phyloP scores from a whole-genome alignment of 1,139 yeast species.

The Saccharomyces hybrid region DNA sequence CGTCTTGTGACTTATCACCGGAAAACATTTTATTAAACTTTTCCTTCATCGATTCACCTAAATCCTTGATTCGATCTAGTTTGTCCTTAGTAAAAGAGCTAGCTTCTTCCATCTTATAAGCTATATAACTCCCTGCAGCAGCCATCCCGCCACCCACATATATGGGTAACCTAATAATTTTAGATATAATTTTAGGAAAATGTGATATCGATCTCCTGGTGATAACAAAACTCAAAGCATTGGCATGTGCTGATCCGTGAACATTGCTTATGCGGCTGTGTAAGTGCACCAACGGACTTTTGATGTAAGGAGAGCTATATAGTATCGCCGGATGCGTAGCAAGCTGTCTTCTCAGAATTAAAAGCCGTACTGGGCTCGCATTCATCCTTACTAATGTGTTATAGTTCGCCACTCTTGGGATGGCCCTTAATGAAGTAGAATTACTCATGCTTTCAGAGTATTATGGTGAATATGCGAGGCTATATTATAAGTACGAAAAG shows the following conservation, averaged over 20 bases:
- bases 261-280: background rate
- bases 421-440: background rate
- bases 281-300: background rate
- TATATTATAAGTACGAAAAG: background rate
- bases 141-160: conserved; percentile 86
- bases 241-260: background rate
- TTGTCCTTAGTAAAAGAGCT: conserved; percentile 62
- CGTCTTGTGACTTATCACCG: conserved; percentile 23
- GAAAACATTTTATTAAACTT: conserved; percentile 20
- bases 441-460: background rate
- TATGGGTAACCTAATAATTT: conserved; percentile 59
- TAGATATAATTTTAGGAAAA: conserved; percentile 48
- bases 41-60: conserved; percentile 35
- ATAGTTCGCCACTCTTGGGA: background rate
- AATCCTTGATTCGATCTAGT: conserved; percentile 51
- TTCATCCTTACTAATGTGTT: background rate
- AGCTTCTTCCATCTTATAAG: conserved; percentile 87
- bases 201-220: conserved; percentile 30
- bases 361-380: background rate
- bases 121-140: conserved; percentile 89
- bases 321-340: background rate
- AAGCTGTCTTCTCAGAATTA: background rate
- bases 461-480: background rate
- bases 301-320: background rate
- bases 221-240: conserved; percentile 1